Evolutionary conservation across 1,284 basidiomycete species (phyloP).

Genomic region (Puccinia horiana): DNA sequence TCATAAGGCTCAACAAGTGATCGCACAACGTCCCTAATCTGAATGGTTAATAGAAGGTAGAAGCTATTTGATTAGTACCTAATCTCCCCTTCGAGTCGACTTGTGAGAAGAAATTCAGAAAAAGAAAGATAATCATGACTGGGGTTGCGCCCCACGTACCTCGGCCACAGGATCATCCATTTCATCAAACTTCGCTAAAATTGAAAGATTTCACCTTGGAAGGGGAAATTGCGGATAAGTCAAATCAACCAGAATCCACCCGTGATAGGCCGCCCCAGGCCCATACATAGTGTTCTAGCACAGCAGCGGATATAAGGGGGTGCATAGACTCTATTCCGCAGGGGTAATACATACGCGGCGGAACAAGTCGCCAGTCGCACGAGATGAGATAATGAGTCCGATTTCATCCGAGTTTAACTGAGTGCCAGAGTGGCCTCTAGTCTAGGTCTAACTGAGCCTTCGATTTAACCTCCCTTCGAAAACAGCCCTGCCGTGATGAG

Average conservation of each 20-base stretch:
- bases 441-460: too few relatives aligned
- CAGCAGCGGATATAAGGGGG: conserved; percentile 10
- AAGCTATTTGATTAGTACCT: neutral
- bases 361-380: conserved; percentile 13
- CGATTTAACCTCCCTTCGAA: too few relatives aligned
- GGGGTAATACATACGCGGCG: conserved; percentile 11
- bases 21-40: conserved; percentile 28
- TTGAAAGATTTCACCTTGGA: neutral
- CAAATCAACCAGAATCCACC: neutral
- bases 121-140: neutral
- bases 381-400: neutral
- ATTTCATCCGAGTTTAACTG: neutral
- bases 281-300: neutral
- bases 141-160: neutral
- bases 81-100: neutral
- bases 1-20: conserved; percentile 29
- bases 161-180: conserved; percentile 32
- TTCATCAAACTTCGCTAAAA: neutral
- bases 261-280: neutral
- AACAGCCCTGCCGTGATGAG: too few relatives aligned
- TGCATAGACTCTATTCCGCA: conserved; percentile 9
- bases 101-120: neutral
- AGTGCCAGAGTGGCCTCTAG: too few relatives aligned
- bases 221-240: neutral
- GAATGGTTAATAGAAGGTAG: neutral